Evolutionary conservation across 2,329 filamentous ascomycete species (phyloP).

Genomic region (Colletotrichum musae): DNA sequence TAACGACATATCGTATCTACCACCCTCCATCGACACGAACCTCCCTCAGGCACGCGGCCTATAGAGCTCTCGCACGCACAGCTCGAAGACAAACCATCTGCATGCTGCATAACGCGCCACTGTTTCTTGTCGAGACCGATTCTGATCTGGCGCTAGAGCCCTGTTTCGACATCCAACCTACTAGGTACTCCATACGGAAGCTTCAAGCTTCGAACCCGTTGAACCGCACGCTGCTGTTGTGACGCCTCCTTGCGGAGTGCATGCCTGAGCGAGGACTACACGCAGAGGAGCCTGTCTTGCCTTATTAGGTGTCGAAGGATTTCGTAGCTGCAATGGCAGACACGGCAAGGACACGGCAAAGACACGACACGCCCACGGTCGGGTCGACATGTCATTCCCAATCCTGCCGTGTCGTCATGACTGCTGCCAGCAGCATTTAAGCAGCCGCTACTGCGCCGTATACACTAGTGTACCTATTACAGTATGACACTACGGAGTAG

Average conservation of each 20-base stretch:
- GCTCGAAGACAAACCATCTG: conserved; percentile 14
- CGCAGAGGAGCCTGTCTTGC: not conserved
- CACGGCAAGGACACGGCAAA: too few relatives aligned
- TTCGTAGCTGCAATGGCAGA: too few relatives aligned
- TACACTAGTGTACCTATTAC: too few relatives aligned
- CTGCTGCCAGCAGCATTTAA: conserved; percentile 5
- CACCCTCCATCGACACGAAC: conserved; percentile 3
- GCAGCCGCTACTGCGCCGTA: not conserved
- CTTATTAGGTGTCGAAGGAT: not conserved
- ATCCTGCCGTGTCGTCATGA: conserved; percentile 8
- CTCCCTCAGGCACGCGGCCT: conserved; percentile 12
- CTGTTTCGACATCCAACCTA: conserved; percentile 28
- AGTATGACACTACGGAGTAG: not conserved
- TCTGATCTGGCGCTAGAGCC: conserved; percentile 35
- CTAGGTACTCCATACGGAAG: conserved; percentile 1
- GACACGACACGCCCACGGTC: too few relatives aligned
- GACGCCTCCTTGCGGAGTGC: conserved; percentile 1
- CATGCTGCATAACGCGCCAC: conserved; percentile 38
- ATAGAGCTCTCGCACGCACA: conserved; percentile 7
- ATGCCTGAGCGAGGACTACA: conserved; percentile 2
- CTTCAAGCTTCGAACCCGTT: not conserved
- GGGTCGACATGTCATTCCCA: not conserved
- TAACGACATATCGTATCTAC: not conserved
- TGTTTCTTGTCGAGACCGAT: conserved; percentile 26
- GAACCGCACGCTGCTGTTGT: conserved; percentile 7